These are phyloP conservation scores for Austropuccinia psidii DNA, from an alignment of 1,284 basidiomycete species.

Conservation along the genomic window DNA sequence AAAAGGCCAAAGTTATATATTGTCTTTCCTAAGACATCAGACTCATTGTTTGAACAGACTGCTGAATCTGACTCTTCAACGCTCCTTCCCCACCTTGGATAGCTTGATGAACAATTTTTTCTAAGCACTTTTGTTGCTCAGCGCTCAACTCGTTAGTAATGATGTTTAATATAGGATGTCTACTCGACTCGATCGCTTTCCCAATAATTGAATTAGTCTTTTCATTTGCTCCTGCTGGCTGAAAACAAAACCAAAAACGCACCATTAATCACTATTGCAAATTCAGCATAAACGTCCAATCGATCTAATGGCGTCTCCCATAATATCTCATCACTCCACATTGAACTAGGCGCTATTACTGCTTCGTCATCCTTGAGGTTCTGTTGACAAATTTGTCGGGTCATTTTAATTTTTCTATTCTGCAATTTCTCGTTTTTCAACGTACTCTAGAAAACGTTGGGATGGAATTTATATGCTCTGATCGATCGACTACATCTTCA, in stretches of 20 bases:
- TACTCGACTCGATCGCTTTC: slow-evolving; percentile 22
- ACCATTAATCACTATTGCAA: slow-evolving; percentile 40
- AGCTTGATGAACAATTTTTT: slow-evolving; percentile 22
- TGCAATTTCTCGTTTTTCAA: slow-evolving; percentile 19
- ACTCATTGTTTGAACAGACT: slow-evolving; percentile 14
- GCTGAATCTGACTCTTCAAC: slow-evolving; percentile 19
- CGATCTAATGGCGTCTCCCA: slow-evolving; percentile 45
- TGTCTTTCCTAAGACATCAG: too few relatives aligned
- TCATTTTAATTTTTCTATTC: slow-evolving; percentile 39
- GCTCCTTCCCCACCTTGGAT: background rate
- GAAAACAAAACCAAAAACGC: background rate
- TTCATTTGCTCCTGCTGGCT: background rate
- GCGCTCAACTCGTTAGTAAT: slow-evolving; percentile 1
- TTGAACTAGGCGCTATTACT: slow-evolving; percentile 9
- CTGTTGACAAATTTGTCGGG: slow-evolving; percentile 37
- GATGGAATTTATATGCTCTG: background rate
- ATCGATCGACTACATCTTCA: slow-evolving; percentile 20
- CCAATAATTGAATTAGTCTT: too few relatives aligned
- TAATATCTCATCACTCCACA: slow-evolving; percentile 44
- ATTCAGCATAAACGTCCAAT: slow-evolving; percentile 43
- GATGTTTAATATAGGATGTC: slow-evolving; percentile 6
- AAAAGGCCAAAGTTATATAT: too few relatives aligned
- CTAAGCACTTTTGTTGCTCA: background rate
- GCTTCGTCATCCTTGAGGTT: slow-evolving; percentile 34
- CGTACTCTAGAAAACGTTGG: too few relatives aligned